phyloP scores from a whole-genome alignment of 2,329 filamentous ascomycete species.

The Diaporthe ilicicola region DNA sequence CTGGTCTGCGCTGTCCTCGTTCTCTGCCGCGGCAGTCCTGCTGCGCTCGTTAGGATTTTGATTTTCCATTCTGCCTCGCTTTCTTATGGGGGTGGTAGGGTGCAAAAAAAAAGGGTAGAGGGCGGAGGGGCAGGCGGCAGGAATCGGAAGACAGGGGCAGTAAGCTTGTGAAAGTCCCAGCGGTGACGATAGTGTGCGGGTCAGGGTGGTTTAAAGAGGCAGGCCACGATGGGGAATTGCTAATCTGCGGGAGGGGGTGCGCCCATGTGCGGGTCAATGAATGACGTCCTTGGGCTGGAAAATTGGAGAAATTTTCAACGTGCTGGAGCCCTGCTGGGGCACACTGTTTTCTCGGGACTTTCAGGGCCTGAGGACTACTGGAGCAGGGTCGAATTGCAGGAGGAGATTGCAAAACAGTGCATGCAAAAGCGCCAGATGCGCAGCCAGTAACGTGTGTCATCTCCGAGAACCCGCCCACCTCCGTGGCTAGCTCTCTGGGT shows the following conservation, averaged over 20 bases:
- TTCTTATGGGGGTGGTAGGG: conserved; percentile 33
- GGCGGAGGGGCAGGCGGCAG: conserved; percentile 32
- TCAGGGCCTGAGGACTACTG: conserved; percentile 29
- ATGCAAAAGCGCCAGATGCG: conserved; percentile 23
- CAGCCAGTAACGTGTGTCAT: conserved; percentile 25
- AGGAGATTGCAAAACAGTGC: conserved; percentile 31
- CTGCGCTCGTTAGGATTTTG: conserved; percentile 59
- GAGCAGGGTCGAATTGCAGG: conserved; percentile 33
- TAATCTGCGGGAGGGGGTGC: conserved; percentile 33
- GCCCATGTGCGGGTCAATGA: conserved; percentile 26
- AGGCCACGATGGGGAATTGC: conserved; percentile 33
- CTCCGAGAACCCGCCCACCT: conserved; percentile 20
- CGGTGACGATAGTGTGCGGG: conserved; percentile 34
- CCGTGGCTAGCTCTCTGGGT: not conserved
- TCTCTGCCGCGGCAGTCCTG: conserved; percentile 65
- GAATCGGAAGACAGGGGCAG: conserved; percentile 35
- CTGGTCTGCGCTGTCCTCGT: conserved; percentile 76
- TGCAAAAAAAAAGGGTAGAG: conserved; percentile 31
- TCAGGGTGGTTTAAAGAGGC: conserved; percentile 33
- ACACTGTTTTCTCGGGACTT: conserved; percentile 23
- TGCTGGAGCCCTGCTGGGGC: conserved; percentile 27
- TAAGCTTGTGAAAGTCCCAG: conserved; percentile 34
- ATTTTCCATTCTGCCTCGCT: conserved; percentile 47
- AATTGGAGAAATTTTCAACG: conserved; percentile 32
- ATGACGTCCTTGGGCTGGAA: conserved; percentile 30